Conservation (phyloP, 2,329 filamentous ascomycete species). For the Phoma herbarum region DNA sequence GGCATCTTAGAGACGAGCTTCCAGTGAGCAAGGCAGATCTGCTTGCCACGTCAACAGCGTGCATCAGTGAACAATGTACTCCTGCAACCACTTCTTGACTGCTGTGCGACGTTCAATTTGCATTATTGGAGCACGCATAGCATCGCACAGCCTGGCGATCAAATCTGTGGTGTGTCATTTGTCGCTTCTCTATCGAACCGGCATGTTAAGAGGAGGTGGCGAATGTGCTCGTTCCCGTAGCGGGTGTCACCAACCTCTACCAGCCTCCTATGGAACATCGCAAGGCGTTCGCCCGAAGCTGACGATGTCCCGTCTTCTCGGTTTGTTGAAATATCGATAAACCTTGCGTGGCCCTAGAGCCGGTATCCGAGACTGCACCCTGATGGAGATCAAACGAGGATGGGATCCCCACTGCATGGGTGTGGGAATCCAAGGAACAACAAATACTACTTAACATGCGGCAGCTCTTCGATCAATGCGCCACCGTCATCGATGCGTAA, state of each 20-base stretch:
- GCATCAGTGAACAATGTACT: background rate
- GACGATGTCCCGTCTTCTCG: background rate
- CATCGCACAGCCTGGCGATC: slow-evolving; percentile 10
- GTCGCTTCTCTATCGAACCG: slow-evolving; percentile 3
- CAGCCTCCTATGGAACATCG: background rate
- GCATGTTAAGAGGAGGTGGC: slow-evolving; percentile 11
- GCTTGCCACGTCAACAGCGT: slow-evolving; percentile 8
- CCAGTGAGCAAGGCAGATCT: slow-evolving; percentile 42
- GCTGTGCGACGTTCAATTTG: background rate
- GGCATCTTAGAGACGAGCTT: slow-evolving; percentile 55
- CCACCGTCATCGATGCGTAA: slow-evolving; percentile 22
- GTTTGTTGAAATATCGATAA: slow-evolving; percentile 6
- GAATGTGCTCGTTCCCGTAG: slow-evolving; percentile 3
- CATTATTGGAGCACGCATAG: slow-evolving; percentile 3
- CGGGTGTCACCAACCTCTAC: slow-evolving; percentile 13
- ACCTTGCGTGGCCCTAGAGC: slow-evolving; percentile 6
- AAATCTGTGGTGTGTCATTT: slow-evolving; percentile 10
- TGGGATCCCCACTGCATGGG: slow-evolving; percentile 17
- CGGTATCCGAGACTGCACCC: slow-evolving; percentile 16
- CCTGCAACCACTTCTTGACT: slow-evolving; percentile 5
- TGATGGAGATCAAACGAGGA: slow-evolving; percentile 20
- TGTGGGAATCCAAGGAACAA: slow-evolving; percentile 11
- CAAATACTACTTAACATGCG: background rate
- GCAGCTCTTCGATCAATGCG: slow-evolving; percentile 18
- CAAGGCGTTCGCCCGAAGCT: background rate